Conservation (phyloP, 106 monocot genomes). For the Gastrodia elata region DNA sequence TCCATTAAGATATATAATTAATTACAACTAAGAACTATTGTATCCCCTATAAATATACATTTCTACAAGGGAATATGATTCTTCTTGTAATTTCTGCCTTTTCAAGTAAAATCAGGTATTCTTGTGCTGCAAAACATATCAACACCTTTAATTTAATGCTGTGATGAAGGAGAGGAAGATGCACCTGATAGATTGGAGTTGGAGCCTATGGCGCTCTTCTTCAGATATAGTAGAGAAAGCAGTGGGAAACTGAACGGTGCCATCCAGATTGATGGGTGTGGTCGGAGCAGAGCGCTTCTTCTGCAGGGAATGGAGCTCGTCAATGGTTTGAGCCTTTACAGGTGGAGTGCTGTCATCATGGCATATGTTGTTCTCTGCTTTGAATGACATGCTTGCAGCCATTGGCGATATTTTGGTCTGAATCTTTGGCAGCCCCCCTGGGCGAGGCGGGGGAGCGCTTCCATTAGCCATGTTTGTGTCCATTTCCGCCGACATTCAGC, state of each 20-base stretch:
- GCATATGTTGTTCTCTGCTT: constrained; percentile 60
- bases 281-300: constrained; percentile 89
- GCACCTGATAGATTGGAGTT: constrained; percentile 97
- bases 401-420: constrained; percentile 24
- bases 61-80: no score
- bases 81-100: no score
- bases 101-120: no score
- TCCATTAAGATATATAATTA: no score
- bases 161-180: background rate
- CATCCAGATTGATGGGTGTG: constrained; percentile 74
- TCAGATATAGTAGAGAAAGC: constrained; percentile 52
- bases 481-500: constrained; percentile 14
- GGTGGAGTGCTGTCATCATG: constrained; percentile 89
- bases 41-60: no score
- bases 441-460: constrained; percentile 11
- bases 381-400: constrained; percentile 5
- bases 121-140: no score
- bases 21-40: no score
- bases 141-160: no score
- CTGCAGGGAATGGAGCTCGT: constrained; percentile 97
- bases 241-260: constrained; percentile 7
- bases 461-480: constrained; percentile 28
- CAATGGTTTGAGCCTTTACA: constrained; percentile 92
- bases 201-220: constrained; percentile 73
- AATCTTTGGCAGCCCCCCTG: constrained; percentile 39